These are phyloP conservation scores for Teratosphaeria epicoccoides DNA, from an alignment of 2,329 filamentous ascomycete species.

Conservation along the genomic window DNA sequence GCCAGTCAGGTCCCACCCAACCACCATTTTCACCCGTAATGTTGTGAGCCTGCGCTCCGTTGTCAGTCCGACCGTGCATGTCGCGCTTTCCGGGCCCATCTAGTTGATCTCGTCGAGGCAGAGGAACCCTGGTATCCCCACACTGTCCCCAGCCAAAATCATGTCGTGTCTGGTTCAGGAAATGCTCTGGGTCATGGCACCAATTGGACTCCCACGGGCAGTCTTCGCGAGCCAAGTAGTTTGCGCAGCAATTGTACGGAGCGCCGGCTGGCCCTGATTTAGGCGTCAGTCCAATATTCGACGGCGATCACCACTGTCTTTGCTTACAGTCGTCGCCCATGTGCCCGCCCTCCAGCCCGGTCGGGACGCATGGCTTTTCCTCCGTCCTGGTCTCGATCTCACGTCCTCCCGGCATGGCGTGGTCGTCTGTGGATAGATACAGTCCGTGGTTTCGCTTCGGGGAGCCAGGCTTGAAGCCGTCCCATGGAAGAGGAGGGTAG, in stretches of 20 bases:
- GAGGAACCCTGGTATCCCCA: no score
- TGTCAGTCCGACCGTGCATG: neutral
- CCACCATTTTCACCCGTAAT: neutral
- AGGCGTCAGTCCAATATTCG: neutral
- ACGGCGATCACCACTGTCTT: neutral
- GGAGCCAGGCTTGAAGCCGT: neutral
- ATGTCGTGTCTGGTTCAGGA: neutral
- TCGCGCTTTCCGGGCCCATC: neutral
- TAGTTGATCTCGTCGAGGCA: neutral
- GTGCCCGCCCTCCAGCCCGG: neutral
- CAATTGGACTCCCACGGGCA: neutral
- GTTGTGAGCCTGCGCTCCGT: neutral
- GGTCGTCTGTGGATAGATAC: neutral
- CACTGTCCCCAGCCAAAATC: neutral
- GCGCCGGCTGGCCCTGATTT: neutral
- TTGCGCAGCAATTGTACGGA: neutral
- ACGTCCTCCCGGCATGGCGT: neutral
- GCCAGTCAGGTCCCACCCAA: neutral
- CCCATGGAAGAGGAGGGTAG: neutral
- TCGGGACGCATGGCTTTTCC: neutral
- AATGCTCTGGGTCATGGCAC: neutral
- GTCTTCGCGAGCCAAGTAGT: neutral
- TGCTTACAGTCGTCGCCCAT: neutral
- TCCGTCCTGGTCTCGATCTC: neutral
- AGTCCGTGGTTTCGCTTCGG: neutral